Evolutionary conservation across 2,329 filamentous ascomycete genomes (phyloP).

Genomic region (Exophiala xenobiotica): DNA sequence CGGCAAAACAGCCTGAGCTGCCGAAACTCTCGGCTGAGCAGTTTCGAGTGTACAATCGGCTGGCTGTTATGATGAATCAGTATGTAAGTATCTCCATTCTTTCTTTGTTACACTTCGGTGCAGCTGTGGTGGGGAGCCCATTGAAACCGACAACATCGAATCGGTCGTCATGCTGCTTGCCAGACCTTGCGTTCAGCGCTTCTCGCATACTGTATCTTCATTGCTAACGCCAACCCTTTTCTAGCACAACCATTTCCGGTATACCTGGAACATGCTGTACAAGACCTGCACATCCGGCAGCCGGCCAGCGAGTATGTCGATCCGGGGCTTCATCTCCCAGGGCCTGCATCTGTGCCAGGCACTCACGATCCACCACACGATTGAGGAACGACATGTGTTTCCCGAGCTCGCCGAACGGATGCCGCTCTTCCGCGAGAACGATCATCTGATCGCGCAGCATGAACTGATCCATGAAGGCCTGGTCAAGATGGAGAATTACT

Average conservation of each 20-base stretch:
- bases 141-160: conserved; percentile 27
- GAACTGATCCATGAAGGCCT: conserved; percentile 74
- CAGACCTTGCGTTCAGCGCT: too few species aligned
- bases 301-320: conserved; percentile 63
- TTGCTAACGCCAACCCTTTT: neutral
- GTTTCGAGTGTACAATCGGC: conserved; percentile 50
- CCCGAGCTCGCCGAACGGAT: conserved; percentile 73
- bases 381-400: conserved; percentile 81
- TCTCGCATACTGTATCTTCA: too few species aligned
- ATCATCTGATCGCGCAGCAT: conserved; percentile 72
- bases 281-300: conserved; percentile 59
- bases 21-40: conserved; percentile 66
- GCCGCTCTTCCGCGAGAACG: conserved; percentile 69
- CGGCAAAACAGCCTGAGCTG: conserved; percentile 38
- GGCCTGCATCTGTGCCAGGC: conserved; percentile 69
- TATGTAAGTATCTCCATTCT: conserved; percentile 54
- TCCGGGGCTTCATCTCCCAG: conserved; percentile 65
- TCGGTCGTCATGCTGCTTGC: too few species aligned
- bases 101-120: conserved; percentile 11
- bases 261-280: conserved; percentile 70
- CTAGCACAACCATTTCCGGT: conserved; percentile 74
- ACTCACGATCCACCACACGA: conserved; percentile 74
- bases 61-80: conserved; percentile 46
- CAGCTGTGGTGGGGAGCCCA: conserved; percentile 17
- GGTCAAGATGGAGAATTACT: conserved; percentile 65